Conservation (phyloP, 495 filamentous ascomycete genomes). For the Penicillium cinerascens region DNA sequence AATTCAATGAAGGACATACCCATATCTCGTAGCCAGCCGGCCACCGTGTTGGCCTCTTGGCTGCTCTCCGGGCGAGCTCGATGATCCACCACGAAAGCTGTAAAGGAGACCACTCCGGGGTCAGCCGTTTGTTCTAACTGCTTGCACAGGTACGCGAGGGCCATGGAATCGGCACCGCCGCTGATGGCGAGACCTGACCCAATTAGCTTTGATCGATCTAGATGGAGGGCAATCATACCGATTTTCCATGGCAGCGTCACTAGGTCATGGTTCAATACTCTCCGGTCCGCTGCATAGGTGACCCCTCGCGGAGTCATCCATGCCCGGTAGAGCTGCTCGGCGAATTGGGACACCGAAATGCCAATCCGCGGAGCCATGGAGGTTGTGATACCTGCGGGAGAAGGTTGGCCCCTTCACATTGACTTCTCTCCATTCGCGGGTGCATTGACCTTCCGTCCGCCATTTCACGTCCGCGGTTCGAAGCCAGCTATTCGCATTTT, state of each 20-base stretch:
- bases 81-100: conserved; percentile 78
- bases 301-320: conserved; percentile 38
- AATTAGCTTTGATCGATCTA: conserved; percentile 4
- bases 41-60: conserved; percentile 63
- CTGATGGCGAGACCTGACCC: conserved; percentile 75
- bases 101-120: conserved; percentile 40
- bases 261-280: conserved; percentile 3
- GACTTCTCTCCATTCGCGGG: neutral
- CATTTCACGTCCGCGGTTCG: neutral
- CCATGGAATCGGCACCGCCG: conserved; percentile 96
- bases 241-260: conserved; percentile 7
- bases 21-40: conserved; percentile 44
- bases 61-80: conserved; percentile 62
- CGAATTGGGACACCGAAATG: conserved; percentile 51
- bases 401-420: neutral
- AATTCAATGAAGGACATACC: conserved; percentile 21
- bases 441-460: neutral
- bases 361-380: conserved; percentile 26
- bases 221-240: conserved; percentile 18
- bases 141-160: conserved; percentile 70
- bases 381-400: neutral
- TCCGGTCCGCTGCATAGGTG: neutral
- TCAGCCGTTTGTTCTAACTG: conserved; percentile 31
- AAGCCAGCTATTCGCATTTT: neutral
- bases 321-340: conserved; percentile 47